Base-by-base conservation (phyloP, 805 yeast species). In the Saccharomycopsis sp. region DNA sequence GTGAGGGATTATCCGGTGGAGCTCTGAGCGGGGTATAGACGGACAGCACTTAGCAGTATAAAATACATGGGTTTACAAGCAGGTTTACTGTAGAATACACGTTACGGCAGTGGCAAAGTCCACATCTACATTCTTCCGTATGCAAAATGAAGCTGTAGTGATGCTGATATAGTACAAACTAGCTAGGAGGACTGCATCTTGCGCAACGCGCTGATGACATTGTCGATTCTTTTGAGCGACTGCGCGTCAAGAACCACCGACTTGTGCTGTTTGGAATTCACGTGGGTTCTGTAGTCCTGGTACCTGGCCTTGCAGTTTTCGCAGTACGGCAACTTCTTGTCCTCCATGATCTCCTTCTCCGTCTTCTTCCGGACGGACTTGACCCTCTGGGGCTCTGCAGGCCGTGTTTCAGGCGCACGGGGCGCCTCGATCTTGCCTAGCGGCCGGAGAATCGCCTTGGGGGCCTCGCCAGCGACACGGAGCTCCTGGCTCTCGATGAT, bases 281-380 rank as follows among this genome's bases (percentile, higher is more conserved):
- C 5, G 18, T 53, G 56, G 3, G 34, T 44, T 23, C 46, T 24
- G 18, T 29, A 53, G 34, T 53, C 56, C 8, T 41, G 18, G 20
- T 34, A 53, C 14, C 24, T 16, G 16, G 23, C 18, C 4, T 53
- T 46, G 20, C 56, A 53, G 47, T 46, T 44, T 23, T 53, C 56
- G 18, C 56, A 53, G 16, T 44, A 44, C 16, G 48, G 21, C 16
- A 44, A 18, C 21, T 44, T 44, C 16, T 44, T 18, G 21, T 44
- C 21, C 48, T 44, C 21, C 21, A 44, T 44, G 18, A 44, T 44
- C 48, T 44, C 21, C 12, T 44, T 44, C 7, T 44, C 21, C 21
- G 48, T 18, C 12, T 16, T 44, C 21, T 44, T 44, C 16, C 16
- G 5, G 18, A 44, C 48, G 8, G 48, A 44, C 48, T 44, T 44